Conservation (phyloP, 345 rosid species). For the Rhodomyrtus tomentosa region DNA sequence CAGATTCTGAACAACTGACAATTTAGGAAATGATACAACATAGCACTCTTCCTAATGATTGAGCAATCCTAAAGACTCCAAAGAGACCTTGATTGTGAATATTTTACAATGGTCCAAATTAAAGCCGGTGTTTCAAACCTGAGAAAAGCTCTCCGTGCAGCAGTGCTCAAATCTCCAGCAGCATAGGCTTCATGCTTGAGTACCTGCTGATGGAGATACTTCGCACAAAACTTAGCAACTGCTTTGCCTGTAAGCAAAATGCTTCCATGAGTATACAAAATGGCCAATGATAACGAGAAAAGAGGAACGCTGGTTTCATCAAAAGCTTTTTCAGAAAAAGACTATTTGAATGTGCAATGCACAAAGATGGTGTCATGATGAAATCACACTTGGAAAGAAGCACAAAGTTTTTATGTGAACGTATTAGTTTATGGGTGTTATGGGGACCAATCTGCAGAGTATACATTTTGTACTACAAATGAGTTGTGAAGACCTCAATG, state of each 20-base stretch:
- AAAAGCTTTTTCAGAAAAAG: neutral
- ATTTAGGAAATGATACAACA: neutral
- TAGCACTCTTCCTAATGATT: neutral
- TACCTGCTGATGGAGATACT: constrained; percentile 82
- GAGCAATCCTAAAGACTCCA: neutral
- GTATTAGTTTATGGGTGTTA: neutral
- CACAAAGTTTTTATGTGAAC: neutral
- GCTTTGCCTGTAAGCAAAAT: constrained; percentile 57
- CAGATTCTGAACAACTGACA: neutral
- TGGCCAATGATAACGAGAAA: neutral
- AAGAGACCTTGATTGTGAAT: neutral
- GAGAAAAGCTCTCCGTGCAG: constrained; percentile 69
- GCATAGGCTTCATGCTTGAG: constrained; percentile 54
- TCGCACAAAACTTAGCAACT: constrained; percentile 90
- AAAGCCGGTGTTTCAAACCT: constrained; percentile 24
- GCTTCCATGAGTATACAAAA: neutral
- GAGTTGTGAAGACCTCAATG: neutral
- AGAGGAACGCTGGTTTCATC: neutral
- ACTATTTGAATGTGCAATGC: neutral
- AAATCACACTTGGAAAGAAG: neutral
- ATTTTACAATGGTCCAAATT: neutral
- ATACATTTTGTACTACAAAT: neutral
- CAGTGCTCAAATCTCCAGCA: constrained; percentile 65
- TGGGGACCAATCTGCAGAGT: neutral
- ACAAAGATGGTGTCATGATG: neutral